Evolutionary conservation across 441 rosid species (phyloP).

Genomic region (Erodium trifolium): DNA sequence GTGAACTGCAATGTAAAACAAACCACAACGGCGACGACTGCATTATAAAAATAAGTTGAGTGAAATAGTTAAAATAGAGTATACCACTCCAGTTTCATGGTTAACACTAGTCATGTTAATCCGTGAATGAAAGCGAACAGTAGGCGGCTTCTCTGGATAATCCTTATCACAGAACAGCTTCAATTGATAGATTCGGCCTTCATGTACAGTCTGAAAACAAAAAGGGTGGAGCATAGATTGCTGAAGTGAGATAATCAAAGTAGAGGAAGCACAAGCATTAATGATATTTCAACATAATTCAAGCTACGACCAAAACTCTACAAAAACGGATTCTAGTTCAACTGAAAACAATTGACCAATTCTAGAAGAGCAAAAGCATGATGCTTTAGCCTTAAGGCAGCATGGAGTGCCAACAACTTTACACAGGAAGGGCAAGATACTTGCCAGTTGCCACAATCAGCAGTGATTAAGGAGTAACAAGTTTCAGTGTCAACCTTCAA

Average conservation of each 20-base stretch:
- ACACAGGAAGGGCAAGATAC: too few species aligned
- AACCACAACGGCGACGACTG: neutral
- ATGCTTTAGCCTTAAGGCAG: too few species aligned
- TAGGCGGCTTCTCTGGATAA: slow-evolving; percentile 96
- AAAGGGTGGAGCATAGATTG: slow-evolving; percentile 10
- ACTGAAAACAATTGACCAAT: too few species aligned
- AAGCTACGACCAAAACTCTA: neutral
- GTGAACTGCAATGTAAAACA: too few species aligned
- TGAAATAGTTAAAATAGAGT: too few species aligned
- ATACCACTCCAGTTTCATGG: slow-evolving; percentile 96
- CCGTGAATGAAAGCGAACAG: slow-evolving; percentile 86
- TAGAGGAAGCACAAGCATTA: neutral
- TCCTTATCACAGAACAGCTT: slow-evolving; percentile 98
- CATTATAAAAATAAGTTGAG: neutral
- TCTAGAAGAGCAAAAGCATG: too few species aligned
- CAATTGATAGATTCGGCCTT: slow-evolving; percentile 91
- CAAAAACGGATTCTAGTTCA: too few species aligned
- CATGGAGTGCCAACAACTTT: too few species aligned
- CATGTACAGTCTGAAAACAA: slow-evolving; percentile 73
- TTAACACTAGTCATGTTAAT: slow-evolving; percentile 88
- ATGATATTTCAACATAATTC: neutral
- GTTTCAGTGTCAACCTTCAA: too few species aligned
- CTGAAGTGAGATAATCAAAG: neutral
- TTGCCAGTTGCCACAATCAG: too few species aligned
- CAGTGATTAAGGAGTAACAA: too few species aligned